Conservation (phyloP, 2,329 filamentous ascomycete genomes). For the Fusarium piperis region DNA sequence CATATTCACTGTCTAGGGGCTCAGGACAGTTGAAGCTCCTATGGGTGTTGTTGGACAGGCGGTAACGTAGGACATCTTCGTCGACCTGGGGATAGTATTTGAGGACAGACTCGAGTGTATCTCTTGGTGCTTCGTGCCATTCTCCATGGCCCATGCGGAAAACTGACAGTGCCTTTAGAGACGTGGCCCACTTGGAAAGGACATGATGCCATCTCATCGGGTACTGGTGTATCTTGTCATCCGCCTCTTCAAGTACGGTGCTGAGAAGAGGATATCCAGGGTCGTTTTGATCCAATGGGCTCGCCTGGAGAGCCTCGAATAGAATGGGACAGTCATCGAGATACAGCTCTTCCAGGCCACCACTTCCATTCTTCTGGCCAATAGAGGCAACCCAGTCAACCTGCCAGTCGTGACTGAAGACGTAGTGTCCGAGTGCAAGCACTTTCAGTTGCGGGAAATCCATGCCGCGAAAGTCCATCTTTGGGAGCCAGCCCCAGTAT, state of each 20-base stretch:
- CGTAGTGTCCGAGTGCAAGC: slow-evolving; percentile 52
- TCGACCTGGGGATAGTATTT: neutral
- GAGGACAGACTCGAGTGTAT: neutral
- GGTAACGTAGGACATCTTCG: neutral
- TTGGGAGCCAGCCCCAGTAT: slow-evolving; percentile 52
- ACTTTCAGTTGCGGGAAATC: slow-evolving; percentile 51
- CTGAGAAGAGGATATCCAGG: slow-evolving; percentile 4
- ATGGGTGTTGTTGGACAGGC: neutral
- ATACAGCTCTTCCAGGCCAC: slow-evolving; percentile 49
- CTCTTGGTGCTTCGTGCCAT: neutral
- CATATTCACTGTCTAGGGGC: neutral
- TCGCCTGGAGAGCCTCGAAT: slow-evolving; percentile 2
- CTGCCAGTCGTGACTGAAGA: slow-evolving; percentile 56
- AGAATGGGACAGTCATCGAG: slow-evolving; percentile 55
- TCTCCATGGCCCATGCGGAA: neutral
- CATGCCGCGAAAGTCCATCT: slow-evolving; percentile 45
- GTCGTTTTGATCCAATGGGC: neutral
- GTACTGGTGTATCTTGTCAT: neutral
- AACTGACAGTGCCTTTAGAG: slow-evolving; percentile 14
- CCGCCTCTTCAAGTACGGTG: rapidly evolving
- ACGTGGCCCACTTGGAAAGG: slow-evolving; percentile 7
- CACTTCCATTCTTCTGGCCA: slow-evolving; percentile 10
- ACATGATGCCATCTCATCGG: slow-evolving; percentile 21
- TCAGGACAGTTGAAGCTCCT: neutral
- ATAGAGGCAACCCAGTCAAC: slow-evolving; percentile 57